Base-by-base conservation (phyloP, 192 early-diverging fungal species). In the Spizellomyces punctatus region DNA sequence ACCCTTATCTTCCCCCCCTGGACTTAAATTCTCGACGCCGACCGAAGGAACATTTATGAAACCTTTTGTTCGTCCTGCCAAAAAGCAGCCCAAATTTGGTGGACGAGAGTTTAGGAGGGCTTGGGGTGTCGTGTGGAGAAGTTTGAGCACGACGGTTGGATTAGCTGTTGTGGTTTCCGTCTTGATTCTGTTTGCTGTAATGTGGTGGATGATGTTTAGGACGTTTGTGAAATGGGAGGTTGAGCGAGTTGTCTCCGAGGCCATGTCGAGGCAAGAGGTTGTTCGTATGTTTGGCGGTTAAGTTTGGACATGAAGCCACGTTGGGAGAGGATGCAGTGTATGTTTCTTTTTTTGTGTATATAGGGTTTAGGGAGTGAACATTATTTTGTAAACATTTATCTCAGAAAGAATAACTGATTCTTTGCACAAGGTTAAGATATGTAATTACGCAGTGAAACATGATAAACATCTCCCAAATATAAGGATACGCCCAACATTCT, bases 181-280 rank as follows among this genome's bases (percentile, higher is more conserved):
- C 17, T 63, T 41, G 42, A 45, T 46, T 7, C 42, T 63, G 8
- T 27, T 63, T 8, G 46, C 62, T 8, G 6, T 63, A 17, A 46
- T 45, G 62, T 8, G 42, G 36, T 45, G 21, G 17, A 17, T 41
- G 36, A 27, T 63, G 62, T 17, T 63, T 10, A 27, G 42, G 9
- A 46, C 6, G 6, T 8, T 63, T 45, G 62, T 63, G 0, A 63
- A n/a, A 46, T 63, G 43, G 36, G 62, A 63, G 62, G 62, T 63
- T n/a, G 42, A 45, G 43, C 62, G 62, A n/a, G 62, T 36, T 36
- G 27, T 36, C 3, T 2, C 27, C 1, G 27, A 36, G 27, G 27
- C 27, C 27, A 36, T 36, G 27, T 36, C 27, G 27, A 36, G 27
- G 27, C 0, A 36, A 36, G 27, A 36, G 27, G 27, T 36, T 36